Evolutionary conservation across 2,329 filamentous ascomycete genomes (phyloP).

Genomic region (Cladosporium oxysporum): DNA sequence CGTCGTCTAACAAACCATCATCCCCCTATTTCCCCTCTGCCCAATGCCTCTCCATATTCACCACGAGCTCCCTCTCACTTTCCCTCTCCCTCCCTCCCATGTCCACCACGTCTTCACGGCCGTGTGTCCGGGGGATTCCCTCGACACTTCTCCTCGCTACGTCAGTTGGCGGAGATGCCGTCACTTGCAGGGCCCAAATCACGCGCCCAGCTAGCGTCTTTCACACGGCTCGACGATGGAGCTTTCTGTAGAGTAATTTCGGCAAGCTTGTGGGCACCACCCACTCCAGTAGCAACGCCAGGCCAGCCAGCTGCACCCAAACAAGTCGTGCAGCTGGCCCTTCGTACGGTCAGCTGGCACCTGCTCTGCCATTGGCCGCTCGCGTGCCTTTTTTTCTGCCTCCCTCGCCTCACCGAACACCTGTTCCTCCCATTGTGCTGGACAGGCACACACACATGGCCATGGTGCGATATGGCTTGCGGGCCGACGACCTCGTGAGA

Average conservation of each 20-base stretch:
- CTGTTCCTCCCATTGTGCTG: constrained; percentile 8
- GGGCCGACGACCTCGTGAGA: not conserved
- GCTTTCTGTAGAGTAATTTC: constrained; percentile 20
- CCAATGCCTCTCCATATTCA: not conserved
- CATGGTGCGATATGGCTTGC: constrained; percentile 1
- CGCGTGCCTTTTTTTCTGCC: constrained; percentile 5
- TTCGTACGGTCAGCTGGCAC: constrained; percentile 3
- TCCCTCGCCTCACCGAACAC: constrained; percentile 9
- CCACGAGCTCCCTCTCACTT: not conserved
- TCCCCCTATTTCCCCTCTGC: not conserved
- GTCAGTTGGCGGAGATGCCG: constrained; percentile 19
- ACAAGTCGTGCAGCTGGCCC: constrained; percentile 1
- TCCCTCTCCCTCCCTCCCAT: not conserved
- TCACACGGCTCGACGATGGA: constrained; percentile 16
- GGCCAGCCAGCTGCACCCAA: constrained; percentile 7
- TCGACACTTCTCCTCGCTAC: not conserved
- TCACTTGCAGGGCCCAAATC: constrained; percentile 20
- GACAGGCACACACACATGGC: not conserved
- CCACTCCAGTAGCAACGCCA: not conserved
- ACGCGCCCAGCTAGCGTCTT: constrained; percentile 19
- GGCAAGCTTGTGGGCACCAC: constrained; percentile 19
- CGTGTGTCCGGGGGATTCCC: constrained; percentile 1
- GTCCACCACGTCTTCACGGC: not conserved
- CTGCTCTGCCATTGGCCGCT: constrained; percentile 18
- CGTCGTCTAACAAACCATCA: not conserved